Evolutionary conservation across 1,284 basidiomycete species (phyloP), one percentile per base, ranked within the genome.

Genomic region (Ceratobasidium theobromae): DNA sequence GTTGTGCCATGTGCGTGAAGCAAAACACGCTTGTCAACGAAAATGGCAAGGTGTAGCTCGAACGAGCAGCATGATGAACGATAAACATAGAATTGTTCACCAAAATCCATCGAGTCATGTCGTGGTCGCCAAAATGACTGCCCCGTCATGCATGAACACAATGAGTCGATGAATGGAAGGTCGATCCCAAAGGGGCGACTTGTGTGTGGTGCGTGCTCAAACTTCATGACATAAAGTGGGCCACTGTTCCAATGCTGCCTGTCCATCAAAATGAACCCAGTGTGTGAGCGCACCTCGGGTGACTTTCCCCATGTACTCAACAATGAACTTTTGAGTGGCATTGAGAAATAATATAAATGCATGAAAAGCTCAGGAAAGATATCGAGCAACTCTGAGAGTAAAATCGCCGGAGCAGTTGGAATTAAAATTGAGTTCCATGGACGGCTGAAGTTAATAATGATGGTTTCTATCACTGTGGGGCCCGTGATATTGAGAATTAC

Each of bases 291-390:
- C 16, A 40, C 40, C 28, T 53, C 49, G 3, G 1, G 9, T 2
- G 38, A 45, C n/a, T 65, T 65, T 1, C 49, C 51, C 60, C 60
- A 65, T 3, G 38, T 43, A 16, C 60, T 35, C 2, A 65, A 40
- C 16, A 65, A 12, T 2, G 60, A 43, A 30, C 48, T 46, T 33
- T 12, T 32, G 2, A 65, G 9, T 1, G 35, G 21, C 2, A 40
- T 27, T 9, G 32, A 32, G 18, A 43, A 65, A 23, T 65, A 65
- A 40, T 53, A 65, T 18, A 65, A 40, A 14, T 65, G 33, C 5
- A 53, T 23, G n/a, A 65, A 65, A n/a, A 65, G 16, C 35, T 65
- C 60, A 18, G 60, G 48, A 14, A 65, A 35, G 11, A 65, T 32
- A 5, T 12, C 6, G 27, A 32, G 9, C 14, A 30, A 43, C 16